These are phyloP conservation scores for Eimeria falciformis DNA, from an alignment of 169 alveolate genomes.

Conservation along the genomic window DNA sequence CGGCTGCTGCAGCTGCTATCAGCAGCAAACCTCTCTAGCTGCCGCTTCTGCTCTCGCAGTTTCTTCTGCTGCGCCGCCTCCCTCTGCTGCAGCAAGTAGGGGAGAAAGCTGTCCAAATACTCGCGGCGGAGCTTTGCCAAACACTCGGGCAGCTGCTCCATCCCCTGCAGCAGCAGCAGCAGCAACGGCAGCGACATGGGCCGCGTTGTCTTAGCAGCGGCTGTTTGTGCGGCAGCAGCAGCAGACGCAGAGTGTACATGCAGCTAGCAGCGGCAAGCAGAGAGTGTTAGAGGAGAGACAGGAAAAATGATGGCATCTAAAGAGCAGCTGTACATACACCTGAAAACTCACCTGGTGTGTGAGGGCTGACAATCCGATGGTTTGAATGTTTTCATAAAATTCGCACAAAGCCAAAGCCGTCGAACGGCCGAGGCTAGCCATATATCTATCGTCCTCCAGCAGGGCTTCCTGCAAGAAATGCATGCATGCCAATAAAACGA, in stretches of 20 bases:
- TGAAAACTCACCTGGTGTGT: constrained; percentile 20
- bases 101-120: not conserved
- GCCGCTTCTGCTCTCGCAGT: not conserved
- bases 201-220: not conserved
- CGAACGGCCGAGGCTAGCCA: constrained; percentile 75
- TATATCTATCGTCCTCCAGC: constrained; percentile 59
- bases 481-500: not conserved
- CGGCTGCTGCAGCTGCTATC: constrained; percentile 19
- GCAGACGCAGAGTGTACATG: not conserved
- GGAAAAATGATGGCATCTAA: not conserved
- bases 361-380: constrained; percentile 27
- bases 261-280: not conserved
- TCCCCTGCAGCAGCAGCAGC: constrained; percentile 17
- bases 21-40: not conserved
- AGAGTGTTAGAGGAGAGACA: not conserved
- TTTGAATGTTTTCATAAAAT: constrained; percentile 72
- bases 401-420: constrained; percentile 79
- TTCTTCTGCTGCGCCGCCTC: not conserved
- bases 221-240: not conserved
- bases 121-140: not conserved
- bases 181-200: not conserved
- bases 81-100: not conserved
- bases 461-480: constrained; percentile 37
- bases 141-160: not conserved
- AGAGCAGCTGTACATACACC: not conserved